Percentiles rank a stretch among this genome's conserved stretches.
These are phyloP conservation scores for Kickxella alabastrina DNA, from an alignment of 192 early-diverging fungal genomes.

Conservation along the genomic window DNA sequence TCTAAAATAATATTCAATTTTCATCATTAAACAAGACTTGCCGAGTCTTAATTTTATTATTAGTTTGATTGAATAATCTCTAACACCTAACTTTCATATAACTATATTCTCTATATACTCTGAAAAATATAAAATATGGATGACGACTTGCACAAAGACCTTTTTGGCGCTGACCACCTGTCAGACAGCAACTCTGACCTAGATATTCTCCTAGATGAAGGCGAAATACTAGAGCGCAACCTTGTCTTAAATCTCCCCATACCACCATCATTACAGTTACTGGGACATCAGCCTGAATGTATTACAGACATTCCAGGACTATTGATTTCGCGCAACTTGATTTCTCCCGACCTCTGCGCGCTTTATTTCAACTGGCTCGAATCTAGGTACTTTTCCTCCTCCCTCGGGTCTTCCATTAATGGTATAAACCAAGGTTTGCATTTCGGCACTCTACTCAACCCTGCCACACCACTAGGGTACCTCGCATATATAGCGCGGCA, in stretches of 20 bases:
- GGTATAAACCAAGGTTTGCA: slow-evolving; percentile 42
- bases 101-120: too few species aligned
- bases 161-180: too few species aligned
- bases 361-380: slow-evolving; percentile 30
- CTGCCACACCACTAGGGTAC: slow-evolving; percentile 14
- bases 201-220: neutral
- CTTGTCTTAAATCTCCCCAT: too few species aligned
- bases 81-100: too few species aligned
- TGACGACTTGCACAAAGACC: too few species aligned
- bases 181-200: slow-evolving; percentile 1
- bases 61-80: too few species aligned
- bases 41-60: too few species aligned
- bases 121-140: too few species aligned
- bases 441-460: slow-evolving; percentile 16
- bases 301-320: slow-evolving; percentile 11
- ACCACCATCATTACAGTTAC: neutral
- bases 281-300: neutral
- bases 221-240: neutral
- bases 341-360: neutral
- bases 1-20: too few species aligned
- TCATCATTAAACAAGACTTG: too few species aligned
- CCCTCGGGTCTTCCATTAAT: neutral
- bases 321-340: slow-evolving; percentile 1
- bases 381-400: slow-evolving; percentile 27
- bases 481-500: slow-evolving; percentile 5